phyloP scores from a whole-genome alignment of 305 asterid species.

The Solanum aculeatissimum region DNA sequence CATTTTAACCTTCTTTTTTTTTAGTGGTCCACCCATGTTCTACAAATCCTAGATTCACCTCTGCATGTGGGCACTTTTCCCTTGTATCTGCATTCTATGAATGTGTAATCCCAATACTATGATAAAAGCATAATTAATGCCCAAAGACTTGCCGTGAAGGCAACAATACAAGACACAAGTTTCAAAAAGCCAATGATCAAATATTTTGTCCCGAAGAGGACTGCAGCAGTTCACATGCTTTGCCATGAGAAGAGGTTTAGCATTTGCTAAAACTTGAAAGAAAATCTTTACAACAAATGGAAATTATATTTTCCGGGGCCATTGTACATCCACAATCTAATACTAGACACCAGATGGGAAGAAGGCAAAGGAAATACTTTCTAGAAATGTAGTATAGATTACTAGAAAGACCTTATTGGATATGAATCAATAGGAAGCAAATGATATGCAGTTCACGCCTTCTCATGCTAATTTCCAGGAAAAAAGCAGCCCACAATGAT shows the following conservation, averaged over 20 bases:
- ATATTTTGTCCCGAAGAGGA: background rate
- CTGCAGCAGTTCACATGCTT: background rate
- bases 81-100: background rate
- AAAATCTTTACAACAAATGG: background rate
- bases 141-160: background rate
- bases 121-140: background rate
- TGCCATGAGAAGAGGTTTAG: background rate
- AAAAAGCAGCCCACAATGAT: conserved; percentile 63
- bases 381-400: background rate
- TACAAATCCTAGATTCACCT: background rate
- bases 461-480: conserved; percentile 49
- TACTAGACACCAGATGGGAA: background rate
- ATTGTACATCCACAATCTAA: background rate
- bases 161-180: background rate
- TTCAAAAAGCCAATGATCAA: background rate
- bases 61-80: background rate
- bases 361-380: background rate
- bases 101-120: background rate
- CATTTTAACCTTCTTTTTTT: background rate
- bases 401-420: background rate
- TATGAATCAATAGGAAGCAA: background rate
- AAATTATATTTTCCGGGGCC: background rate
- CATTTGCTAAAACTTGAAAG: background rate
- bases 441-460: background rate
- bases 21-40: background rate